phyloP scores from a whole-genome alignment of 139 green algal species.

The Volvox africanus region DNA sequence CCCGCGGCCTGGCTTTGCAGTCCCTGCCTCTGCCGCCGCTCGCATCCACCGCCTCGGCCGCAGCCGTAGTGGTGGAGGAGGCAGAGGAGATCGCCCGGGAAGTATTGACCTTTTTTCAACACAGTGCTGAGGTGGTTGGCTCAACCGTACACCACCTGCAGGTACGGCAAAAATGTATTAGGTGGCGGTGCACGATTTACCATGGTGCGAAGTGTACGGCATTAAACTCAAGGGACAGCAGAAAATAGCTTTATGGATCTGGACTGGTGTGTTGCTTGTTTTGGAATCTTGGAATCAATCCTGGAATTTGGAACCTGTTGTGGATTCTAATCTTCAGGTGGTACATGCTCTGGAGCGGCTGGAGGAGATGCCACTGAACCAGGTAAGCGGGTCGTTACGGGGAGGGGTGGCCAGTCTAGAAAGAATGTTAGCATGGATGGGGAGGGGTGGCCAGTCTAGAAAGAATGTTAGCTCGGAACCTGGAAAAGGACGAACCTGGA shows the following conservation, averaged over 20 bases:
- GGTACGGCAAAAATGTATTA: neutral
- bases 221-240: too few species aligned
- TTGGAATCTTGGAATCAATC: too few species aligned
- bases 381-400: constrained; percentile 4
- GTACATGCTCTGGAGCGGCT: constrained; percentile 36
- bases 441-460: too few species aligned
- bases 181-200: too few species aligned
- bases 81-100: constrained; percentile 10
- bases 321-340: neutral
- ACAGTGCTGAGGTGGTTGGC: constrained; percentile 5
- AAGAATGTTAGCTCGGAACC: too few species aligned
- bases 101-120: constrained; percentile 11
- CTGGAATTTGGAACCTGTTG: neutral
- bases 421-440: neutral
- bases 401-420: too few species aligned
- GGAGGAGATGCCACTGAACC: constrained; percentile 8
- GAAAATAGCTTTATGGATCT: too few species aligned
- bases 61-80: neutral
- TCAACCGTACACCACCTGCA: constrained; percentile 25
- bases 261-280: too few species aligned
- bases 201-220: too few species aligned
- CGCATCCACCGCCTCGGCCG: constrained; percentile 2
- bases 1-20: neutral
- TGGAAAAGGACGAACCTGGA: too few species aligned
- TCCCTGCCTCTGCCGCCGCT: neutral